These are phyloP conservation scores for Stachybotrys echinatus DNA, from an alignment of 2,329 filamentous ascomycete genomes.

Conservation along the genomic window DNA sequence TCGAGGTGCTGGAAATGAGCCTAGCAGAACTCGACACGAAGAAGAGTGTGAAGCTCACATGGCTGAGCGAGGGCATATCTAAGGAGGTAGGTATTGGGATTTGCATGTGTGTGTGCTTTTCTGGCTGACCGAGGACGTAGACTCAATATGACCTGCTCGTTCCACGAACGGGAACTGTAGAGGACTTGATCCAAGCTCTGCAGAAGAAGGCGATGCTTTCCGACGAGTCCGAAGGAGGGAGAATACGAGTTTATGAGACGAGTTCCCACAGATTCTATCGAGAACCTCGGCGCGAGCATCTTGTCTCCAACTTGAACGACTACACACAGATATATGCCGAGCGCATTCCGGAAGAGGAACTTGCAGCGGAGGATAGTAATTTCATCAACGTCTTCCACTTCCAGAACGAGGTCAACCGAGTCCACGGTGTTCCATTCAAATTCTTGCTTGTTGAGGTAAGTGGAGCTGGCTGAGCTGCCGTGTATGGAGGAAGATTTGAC, in stretches of 20 bases:
- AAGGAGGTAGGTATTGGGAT: constrained; percentile 64
- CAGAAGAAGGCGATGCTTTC: constrained; percentile 76
- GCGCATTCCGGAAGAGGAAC: constrained; percentile 68
- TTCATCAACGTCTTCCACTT: constrained; percentile 85
- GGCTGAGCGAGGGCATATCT: constrained; percentile 82
- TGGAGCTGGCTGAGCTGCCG: constrained; percentile 10
- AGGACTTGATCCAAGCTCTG: constrained; percentile 71
- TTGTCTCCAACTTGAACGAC: constrained; percentile 79
- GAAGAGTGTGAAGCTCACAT: constrained; percentile 77
- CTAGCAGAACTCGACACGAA: constrained; percentile 89
- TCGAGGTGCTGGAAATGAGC: constrained; percentile 91
- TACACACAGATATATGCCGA: constrained; percentile 80
- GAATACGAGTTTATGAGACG: constrained; percentile 76
- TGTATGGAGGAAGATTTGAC: background rate
- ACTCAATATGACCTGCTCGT: constrained; percentile 80
- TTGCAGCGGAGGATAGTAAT: constrained; percentile 49
- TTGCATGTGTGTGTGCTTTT: background rate
- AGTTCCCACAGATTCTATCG: constrained; percentile 81
- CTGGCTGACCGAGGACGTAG: constrained; percentile 30
- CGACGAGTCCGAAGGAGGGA: constrained; percentile 63
- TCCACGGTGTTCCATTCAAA: constrained; percentile 86
- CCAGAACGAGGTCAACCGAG: constrained; percentile 78
- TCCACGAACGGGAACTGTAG: constrained; percentile 75
- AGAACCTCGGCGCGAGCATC: constrained; percentile 63
- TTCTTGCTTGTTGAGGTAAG: constrained; percentile 78